A percentile compares a stretch with the other conserved stretches of the same genome.
phyloP scores from a whole-genome alignment of 331 rosid species.

The Quercus lobata region DNA sequence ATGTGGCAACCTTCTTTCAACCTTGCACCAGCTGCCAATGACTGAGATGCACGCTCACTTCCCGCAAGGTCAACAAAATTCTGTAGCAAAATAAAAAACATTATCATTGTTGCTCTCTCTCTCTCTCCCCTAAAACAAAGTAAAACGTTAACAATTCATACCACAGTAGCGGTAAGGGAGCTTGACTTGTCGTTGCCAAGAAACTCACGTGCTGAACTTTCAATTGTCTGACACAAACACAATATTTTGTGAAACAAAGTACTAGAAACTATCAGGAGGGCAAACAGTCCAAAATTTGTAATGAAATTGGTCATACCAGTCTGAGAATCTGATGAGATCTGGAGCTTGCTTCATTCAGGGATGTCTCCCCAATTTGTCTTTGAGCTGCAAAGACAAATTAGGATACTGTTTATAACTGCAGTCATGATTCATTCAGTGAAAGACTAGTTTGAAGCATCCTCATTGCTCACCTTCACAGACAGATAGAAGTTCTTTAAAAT shows the following conservation, averaged over 20 bases:
- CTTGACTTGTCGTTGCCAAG: constrained; percentile 86
- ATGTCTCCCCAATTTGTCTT: constrained; percentile 97
- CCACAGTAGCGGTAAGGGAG: constrained; percentile 90
- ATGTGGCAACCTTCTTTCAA: constrained; percentile 99
- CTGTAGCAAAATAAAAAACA: constrained; percentile 33
- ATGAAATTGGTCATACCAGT: constrained; percentile 50
- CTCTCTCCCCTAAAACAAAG: not conserved
- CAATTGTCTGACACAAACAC: constrained; percentile 65
- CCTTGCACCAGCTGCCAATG: constrained; percentile 87
- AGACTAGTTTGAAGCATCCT: constrained; percentile 24
- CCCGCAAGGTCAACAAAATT: constrained; percentile 98
- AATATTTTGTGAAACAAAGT: constrained; percentile 20
- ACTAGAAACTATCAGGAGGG: constrained; percentile 9
- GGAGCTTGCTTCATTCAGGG: constrained; percentile 95
- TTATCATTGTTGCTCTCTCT: constrained; percentile 7
- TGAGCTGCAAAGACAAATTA: constrained; percentile 55
- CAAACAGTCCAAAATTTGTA: constrained; percentile 1
- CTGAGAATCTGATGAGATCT: constrained; percentile 98
- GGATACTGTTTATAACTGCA: constrained; percentile 11
- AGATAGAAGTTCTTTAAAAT: constrained; percentile 73
- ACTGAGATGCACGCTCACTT: constrained; percentile 95
- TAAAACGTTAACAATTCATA: constrained; percentile 25
- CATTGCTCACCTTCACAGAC: constrained; percentile 85
- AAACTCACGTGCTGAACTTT: constrained; percentile 90
- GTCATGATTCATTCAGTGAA: constrained; percentile 4